These are phyloP conservation scores for Sclerotinia sclerotiorum DNA, from an alignment of 2,329 filamentous ascomycete species.

Conservation along the genomic window DNA sequence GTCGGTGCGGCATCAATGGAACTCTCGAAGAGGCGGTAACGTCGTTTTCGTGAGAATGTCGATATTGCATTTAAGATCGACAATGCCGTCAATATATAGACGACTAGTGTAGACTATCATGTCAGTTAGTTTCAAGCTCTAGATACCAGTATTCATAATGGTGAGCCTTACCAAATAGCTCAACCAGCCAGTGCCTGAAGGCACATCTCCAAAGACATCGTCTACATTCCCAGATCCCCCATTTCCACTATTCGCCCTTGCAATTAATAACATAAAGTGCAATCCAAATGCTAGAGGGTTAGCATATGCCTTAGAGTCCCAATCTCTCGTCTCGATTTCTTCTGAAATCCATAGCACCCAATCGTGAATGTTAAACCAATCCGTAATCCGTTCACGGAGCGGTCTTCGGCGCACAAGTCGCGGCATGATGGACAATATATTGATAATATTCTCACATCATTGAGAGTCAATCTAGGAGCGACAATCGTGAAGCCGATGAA, in stretches of 20 bases:
- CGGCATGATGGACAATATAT: constrained; percentile 54
- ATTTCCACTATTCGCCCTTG: constrained; percentile 68
- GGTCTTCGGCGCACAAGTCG: constrained; percentile 80
- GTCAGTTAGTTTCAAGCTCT: constrained; percentile 27
- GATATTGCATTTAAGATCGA: constrained; percentile 78
- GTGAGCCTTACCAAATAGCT: constrained; percentile 56
- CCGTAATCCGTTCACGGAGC: constrained; percentile 75
- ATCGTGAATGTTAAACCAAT: constrained; percentile 83
- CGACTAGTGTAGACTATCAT: constrained; percentile 63
- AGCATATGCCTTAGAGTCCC: constrained; percentile 79
- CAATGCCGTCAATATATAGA: constrained; percentile 65
- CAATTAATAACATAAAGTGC: constrained; percentile 79
- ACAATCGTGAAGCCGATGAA: background rate
- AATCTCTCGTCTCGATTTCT: constrained; percentile 86
- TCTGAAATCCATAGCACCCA: constrained; percentile 89
- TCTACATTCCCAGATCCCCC: constrained; percentile 55
- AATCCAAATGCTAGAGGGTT: constrained; percentile 71
- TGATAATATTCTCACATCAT: constrained; percentile 12
- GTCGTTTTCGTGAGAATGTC: constrained; percentile 75
- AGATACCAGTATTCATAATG: background rate
- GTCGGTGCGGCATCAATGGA: constrained; percentile 72
- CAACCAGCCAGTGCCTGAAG: constrained; percentile 60
- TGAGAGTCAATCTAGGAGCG: background rate
- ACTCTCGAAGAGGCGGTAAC: constrained; percentile 89
- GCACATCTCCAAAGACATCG: constrained; percentile 80